Percentiles rank a stretch among this genome's conserved stretches.
phyloP scores from a whole-genome alignment of 2,329 filamentous ascomycete genomes.

The Diaporthe eres region DNA sequence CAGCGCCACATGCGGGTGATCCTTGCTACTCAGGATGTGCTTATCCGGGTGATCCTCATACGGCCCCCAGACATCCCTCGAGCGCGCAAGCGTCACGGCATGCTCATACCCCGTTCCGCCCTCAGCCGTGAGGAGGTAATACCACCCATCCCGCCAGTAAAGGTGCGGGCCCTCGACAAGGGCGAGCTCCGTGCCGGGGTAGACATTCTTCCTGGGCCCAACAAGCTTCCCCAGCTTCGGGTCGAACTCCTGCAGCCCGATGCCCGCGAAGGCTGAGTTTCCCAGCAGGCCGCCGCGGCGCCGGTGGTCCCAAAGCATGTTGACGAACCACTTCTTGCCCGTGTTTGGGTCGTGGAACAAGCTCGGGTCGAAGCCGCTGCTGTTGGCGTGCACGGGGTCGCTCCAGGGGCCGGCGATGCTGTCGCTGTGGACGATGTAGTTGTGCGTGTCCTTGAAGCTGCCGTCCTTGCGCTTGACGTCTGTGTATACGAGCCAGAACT shows the following conservation, averaged over 20 bases:
- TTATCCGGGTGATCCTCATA: slow-evolving; percentile 73
- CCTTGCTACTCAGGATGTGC: slow-evolving; percentile 68
- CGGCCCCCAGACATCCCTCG: slow-evolving; percentile 69
- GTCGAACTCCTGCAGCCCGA: slow-evolving; percentile 71
- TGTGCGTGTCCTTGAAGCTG: slow-evolving; percentile 74
- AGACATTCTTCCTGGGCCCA: slow-evolving; percentile 69
- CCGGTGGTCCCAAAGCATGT: slow-evolving; percentile 70
- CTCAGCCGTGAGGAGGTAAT: slow-evolving; percentile 72
- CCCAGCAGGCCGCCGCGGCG: slow-evolving; percentile 54
- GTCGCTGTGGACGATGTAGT: slow-evolving; percentile 71
- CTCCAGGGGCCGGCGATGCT: slow-evolving; percentile 73
- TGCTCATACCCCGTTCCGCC: slow-evolving; percentile 74
- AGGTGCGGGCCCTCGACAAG: slow-evolving; percentile 71
- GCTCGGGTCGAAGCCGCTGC: slow-evolving; percentile 74
- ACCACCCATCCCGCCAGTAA: slow-evolving; percentile 71
- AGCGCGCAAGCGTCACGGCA: slow-evolving; percentile 70
- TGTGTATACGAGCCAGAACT: slow-evolving; percentile 75
- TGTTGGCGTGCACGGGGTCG: slow-evolving; percentile 69
- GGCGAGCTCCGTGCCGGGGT: slow-evolving; percentile 66
- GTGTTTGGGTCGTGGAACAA: slow-evolving; percentile 69
- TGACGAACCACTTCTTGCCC: slow-evolving; percentile 69
- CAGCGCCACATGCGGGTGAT: slow-evolving; percentile 62
- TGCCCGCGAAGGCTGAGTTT: slow-evolving; percentile 64
- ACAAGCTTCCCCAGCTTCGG: slow-evolving; percentile 63
- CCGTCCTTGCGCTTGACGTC: slow-evolving; percentile 78